Base-by-base conservation (phyloP, 306 rosid species). In the Quercus cerris region DNA sequence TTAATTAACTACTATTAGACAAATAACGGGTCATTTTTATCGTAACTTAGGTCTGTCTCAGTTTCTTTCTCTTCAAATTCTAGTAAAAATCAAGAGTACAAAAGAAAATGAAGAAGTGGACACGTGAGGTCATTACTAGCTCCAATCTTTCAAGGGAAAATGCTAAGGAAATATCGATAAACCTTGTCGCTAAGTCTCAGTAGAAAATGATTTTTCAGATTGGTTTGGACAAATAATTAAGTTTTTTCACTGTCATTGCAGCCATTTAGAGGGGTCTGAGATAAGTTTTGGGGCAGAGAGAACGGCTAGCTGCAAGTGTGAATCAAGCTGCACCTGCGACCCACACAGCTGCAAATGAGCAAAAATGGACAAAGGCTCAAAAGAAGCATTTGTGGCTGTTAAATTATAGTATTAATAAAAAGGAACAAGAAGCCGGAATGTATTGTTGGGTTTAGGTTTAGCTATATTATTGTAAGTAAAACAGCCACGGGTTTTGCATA, bases 211-310 rank as follows among this genome's bases (percentile, higher is more conserved):
- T 46, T 46, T 33, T 46, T 11, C 4, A 46, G 54, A 46, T 46
- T 46, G 54, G 54, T 11, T 10, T 12, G 54, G 54, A 46, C 54
- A 46, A 46, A 7, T 38, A 38, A 38, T 38, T 38, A 38, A 7
- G 44, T 49, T 3, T 6, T 1, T 4, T 2, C 1, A n/a, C 1
- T 35, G 18, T 62, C 8, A 25, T 72, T 31, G 70, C 74, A 81
- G 81, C 38, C 3, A 28, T 49, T 23, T 13, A 6, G 71, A 33
- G 71, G 80, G 70, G 57, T 66, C 79, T 56, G 89, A 82, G 89
- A 82, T 82, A 86, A 76, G 84, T 77, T 79, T 20, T 58, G 84
- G 70, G 59, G 77, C 81, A 2, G 89, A 77, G 89, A 77, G 77
- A 73, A 77, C 57, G 75, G 59, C 38, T 66, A 28, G 35, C 38